phyloP scores from a whole-genome alignment of 495 filamentous ascomycete species.

The Penicillium mononematosum region DNA sequence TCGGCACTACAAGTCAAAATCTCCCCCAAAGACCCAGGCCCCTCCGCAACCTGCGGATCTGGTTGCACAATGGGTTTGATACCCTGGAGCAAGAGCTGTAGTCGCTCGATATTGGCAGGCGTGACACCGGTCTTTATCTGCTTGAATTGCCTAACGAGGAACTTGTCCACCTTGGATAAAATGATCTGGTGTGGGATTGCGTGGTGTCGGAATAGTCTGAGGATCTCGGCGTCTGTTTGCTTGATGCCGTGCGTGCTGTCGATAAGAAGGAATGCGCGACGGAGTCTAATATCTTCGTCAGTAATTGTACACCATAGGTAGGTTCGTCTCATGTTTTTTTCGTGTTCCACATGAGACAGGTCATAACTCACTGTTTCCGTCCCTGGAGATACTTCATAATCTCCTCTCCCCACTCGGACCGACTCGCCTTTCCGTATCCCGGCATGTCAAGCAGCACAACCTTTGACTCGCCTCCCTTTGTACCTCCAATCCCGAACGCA shows the following conservation, averaged over 20 bases:
- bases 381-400: constrained; percentile 78
- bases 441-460: constrained; percentile 85
- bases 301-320: background rate
- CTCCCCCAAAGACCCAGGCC: constrained; percentile 50
- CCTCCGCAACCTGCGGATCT: constrained; percentile 28
- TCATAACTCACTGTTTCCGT: constrained; percentile 58
- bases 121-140: constrained; percentile 34
- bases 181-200: constrained; percentile 74
- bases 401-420: constrained; percentile 77
- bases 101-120: constrained; percentile 25
- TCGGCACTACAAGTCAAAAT: constrained; percentile 50
- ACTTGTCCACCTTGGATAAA: constrained; percentile 76
- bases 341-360: background rate
- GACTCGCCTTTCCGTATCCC: constrained; percentile 80
- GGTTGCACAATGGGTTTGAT: constrained; percentile 35
- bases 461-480: constrained; percentile 51
- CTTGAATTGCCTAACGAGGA: constrained; percentile 39
- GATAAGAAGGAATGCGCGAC: constrained; percentile 78
- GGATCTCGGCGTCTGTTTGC: constrained; percentile 61
- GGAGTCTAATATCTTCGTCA: constrained; percentile 45
- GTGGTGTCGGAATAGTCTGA: constrained; percentile 60
- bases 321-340: background rate
- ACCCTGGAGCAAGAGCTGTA: constrained; percentile 32
- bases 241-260: constrained; percentile 83
- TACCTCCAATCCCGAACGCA: constrained; percentile 71